These are phyloP conservation scores for Chlamydomonas schloesseri DNA, from an alignment of 139 green algal genomes.

Conservation along the genomic window DNA sequence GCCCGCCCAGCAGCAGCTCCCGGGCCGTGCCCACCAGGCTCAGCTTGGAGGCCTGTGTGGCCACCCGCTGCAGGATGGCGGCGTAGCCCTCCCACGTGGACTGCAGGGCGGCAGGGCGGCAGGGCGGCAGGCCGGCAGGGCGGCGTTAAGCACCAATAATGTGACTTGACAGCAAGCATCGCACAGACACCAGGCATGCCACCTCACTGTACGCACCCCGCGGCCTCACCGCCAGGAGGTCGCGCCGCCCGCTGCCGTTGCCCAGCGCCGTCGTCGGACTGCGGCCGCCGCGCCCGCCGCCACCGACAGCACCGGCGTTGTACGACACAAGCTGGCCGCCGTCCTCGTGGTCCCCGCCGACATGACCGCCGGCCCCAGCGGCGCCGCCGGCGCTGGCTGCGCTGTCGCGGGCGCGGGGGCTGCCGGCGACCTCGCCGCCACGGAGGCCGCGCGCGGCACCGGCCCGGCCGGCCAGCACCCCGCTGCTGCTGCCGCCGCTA, in stretches of 20 bases:
- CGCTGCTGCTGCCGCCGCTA: no score
- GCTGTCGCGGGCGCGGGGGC: neutral
- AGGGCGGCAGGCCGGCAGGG: no score
- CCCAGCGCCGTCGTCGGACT: neutral
- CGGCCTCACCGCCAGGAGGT: slow-evolving; percentile 10
- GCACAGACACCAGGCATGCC: no score
- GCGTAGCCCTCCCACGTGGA: slow-evolving; percentile 41
- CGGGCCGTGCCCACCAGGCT: slow-evolving; percentile 1
- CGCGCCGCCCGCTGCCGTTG: neutral
- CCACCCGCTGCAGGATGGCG: slow-evolving; percentile 34
- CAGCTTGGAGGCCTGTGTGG: neutral
- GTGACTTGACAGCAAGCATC: no score
- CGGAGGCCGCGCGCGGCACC: slow-evolving; percentile 6
- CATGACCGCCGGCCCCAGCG: neutral
- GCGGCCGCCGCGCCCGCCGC: neutral
- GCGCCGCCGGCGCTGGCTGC: neutral
- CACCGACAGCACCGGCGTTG: neutral
- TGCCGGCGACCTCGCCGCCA: neutral
- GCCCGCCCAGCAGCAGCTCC: slow-evolving; percentile 31
- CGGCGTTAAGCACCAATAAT: no score
- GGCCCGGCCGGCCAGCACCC: neutral
- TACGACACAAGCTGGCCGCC: slow-evolving; percentile 7
- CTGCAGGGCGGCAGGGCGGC: neutral
- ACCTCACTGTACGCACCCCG: no score
- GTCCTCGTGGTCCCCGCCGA: neutral